Conservation (phyloP, 805 yeast species). For the Suhomyces emberorum region DNA sequence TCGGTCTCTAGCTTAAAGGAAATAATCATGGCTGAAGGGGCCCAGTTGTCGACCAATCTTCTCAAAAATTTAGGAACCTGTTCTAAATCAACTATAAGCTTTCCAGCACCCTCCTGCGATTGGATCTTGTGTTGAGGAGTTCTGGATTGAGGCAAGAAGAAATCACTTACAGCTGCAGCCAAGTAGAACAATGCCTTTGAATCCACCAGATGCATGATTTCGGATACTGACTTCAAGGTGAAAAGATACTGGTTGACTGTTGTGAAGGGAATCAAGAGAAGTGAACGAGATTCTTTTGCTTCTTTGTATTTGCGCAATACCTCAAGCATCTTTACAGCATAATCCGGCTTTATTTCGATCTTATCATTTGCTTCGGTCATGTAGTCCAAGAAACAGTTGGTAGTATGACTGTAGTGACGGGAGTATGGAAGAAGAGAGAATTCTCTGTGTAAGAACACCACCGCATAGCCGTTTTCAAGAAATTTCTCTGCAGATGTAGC, state of each 20-base stretch:
- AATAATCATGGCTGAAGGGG: constrained; percentile 89
- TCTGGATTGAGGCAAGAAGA: constrained; percentile 81
- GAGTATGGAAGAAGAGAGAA: constrained; percentile 89
- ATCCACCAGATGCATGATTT: constrained; percentile 52
- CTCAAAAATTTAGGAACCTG: constrained; percentile 95
- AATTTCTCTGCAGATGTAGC: constrained; percentile 94
- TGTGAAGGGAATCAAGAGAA: constrained; percentile 83
- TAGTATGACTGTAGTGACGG: constrained; percentile 82
- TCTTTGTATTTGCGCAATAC: constrained; percentile 53
- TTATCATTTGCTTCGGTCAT: constrained; percentile 57
- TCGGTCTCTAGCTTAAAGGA: constrained; percentile 96
- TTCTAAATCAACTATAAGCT: constrained; percentile 78
- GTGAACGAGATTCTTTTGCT: constrained; percentile 48
- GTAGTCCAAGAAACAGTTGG: constrained; percentile 82
- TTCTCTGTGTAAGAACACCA: constrained; percentile 87
- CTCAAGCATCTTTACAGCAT: constrained; percentile 56
- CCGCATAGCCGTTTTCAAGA: constrained; percentile 82
- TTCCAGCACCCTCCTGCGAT: constrained; percentile 66
- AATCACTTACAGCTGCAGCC: constrained; percentile 98
- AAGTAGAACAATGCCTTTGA: constrained; percentile 70
- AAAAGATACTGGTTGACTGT: constrained; percentile 92
- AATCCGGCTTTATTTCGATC: constrained; percentile 59
- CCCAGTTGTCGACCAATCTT: constrained; percentile 89
- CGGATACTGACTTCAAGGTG: constrained; percentile 69
- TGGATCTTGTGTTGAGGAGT: constrained; percentile 95